Base-by-base conservation (phyloP, 805 yeast species). In the Ascoidea tarda region DNA sequence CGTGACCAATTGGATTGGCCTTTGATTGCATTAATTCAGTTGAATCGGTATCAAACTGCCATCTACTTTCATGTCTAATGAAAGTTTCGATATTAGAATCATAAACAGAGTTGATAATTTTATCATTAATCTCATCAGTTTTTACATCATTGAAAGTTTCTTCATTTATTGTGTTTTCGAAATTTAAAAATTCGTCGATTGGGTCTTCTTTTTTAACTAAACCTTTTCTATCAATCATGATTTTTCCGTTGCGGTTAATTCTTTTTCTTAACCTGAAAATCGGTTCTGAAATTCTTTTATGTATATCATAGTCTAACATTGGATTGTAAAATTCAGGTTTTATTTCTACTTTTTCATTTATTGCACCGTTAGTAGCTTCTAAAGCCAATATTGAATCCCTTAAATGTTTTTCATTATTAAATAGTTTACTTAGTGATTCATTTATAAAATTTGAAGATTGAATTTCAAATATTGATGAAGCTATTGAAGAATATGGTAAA, bases 401-500 rank as follows among this genome's bases (percentile, higher is more conserved):
- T 10, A 67, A 68, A 16, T 77, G 74, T 46, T 64, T 63, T 51
- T 71, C 71, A n/a, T 71, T 73, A 33, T 70, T 77, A 52, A 77
- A 72, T 38, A 72, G 57, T 32, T 69, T 59, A 48, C 72, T 70
- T 60, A 69, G 68, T 52, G 72, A 61, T 5, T 60, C 58, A 45
- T 76, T 75, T 10, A 77, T 65, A 52, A 75, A 79, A 55, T 79
- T 81, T 6, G 82, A 73, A 46, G 80, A 75, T 59, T 81, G 79
- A 54, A 81, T 75, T 63, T 79, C 87, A 62, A 78, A 86, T 50
- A 75, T 73, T 12, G 84, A 77, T 0, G 86, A 75, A 0, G 89
- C 78, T 46, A 87, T 83, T 0, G 95, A 84, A 10, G 93, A 82
- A 62, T 84, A 87, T 3, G 95, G 91, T 1, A 87, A 73, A 61